Evolutionary conservation across 176 grass and related monocot species (phyloP).

Genomic region (Zea luxurians): DNA sequence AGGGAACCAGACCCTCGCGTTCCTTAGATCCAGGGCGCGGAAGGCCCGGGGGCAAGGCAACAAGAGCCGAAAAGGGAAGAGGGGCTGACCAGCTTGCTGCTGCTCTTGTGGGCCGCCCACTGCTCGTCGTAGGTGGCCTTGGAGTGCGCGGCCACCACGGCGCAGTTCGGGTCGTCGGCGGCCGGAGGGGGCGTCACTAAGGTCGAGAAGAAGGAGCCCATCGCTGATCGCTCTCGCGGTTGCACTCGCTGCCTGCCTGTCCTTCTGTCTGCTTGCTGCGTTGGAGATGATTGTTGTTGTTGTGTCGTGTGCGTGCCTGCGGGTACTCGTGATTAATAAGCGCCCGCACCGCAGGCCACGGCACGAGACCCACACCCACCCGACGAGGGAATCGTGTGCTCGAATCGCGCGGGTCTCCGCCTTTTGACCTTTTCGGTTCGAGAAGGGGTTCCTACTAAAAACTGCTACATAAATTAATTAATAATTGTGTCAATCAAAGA

Average conservation of each 20-base stretch:
- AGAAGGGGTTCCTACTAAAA: too few species aligned
- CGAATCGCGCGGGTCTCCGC: too few species aligned
- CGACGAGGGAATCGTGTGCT: not conserved
- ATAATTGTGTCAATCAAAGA: too few species aligned
- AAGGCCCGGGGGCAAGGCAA: too few species aligned
- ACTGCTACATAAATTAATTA: too few species aligned
- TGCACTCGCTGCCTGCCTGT: not conserved
- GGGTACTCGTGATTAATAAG: not conserved
- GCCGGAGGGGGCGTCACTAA: not conserved
- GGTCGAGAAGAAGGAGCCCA: slow-evolving; percentile 52
- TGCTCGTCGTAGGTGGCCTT: slow-evolving; percentile 56
- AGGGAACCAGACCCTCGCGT: not conserved
- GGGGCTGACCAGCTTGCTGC: slow-evolving; percentile 46
- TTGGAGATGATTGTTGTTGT: too few species aligned
- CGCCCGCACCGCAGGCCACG: not conserved
- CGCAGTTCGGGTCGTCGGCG: slow-evolving; percentile 44
- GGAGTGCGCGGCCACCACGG: slow-evolving; percentile 74
- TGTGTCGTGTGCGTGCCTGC: too few species aligned
- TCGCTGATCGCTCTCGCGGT: not conserved
- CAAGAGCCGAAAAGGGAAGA: too few species aligned
- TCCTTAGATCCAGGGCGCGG: slow-evolving; percentile 24
- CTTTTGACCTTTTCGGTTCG: too few species aligned
- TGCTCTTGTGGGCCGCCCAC: slow-evolving; percentile 43
- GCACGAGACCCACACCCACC: too few species aligned
- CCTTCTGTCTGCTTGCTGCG: not conserved